These are phyloP conservation scores for Alopecurus myosuroides DNA, from an alignment of 176 grass and related monocot genomes.

Conservation along the genomic window DNA sequence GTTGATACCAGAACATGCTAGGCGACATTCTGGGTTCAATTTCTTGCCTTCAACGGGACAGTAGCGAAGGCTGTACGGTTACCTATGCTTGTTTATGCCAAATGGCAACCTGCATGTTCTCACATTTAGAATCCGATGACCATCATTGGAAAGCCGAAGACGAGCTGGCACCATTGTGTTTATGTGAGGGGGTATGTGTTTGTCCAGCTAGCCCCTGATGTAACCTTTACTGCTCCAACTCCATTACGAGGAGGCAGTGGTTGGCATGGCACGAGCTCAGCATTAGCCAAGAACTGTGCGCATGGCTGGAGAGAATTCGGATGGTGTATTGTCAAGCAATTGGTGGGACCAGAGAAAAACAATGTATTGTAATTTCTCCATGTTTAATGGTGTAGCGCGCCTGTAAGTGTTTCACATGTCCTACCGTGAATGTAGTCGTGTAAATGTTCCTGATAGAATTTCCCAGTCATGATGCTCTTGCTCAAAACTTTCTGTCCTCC, in stretches of 20 bases:
- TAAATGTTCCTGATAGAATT: slow-evolving; percentile 35
- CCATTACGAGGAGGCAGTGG: slow-evolving; percentile 1
- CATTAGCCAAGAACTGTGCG: slow-evolving; percentile 12
- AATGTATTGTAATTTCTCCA: slow-evolving; percentile 19
- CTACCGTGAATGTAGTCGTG: slow-evolving; percentile 21
- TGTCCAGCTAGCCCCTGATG: slow-evolving; percentile 23
- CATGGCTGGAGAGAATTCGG: slow-evolving; percentile 5
- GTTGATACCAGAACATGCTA: slow-evolving; percentile 82
- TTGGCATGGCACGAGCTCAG: background rate
- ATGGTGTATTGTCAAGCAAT: slow-evolving; percentile 35
- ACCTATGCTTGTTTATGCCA: slow-evolving; percentile 18
- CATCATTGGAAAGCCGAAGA: slow-evolving; percentile 30
- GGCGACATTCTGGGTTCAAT: slow-evolving; percentile 54
- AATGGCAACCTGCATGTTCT: slow-evolving; percentile 36
- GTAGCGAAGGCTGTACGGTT: slow-evolving; percentile 19
- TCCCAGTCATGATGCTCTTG: slow-evolving; percentile 5
- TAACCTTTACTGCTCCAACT: slow-evolving; percentile 25
- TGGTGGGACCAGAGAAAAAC: slow-evolving; percentile 17
- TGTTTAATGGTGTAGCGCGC: slow-evolving; percentile 25
- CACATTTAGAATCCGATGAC: slow-evolving; percentile 68
- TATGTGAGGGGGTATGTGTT: slow-evolving; percentile 22
- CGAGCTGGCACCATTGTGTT: slow-evolving; percentile 35
- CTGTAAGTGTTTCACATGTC: slow-evolving; percentile 35
- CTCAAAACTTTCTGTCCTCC: background rate
- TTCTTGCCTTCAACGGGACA: slow-evolving; percentile 30